Percentiles rank a stretch among this genome's conserved stretches.
These are phyloP conservation scores for Fusarium globosum DNA, from an alignment of 2,329 filamentous ascomycete genomes.

Conservation along the genomic window DNA sequence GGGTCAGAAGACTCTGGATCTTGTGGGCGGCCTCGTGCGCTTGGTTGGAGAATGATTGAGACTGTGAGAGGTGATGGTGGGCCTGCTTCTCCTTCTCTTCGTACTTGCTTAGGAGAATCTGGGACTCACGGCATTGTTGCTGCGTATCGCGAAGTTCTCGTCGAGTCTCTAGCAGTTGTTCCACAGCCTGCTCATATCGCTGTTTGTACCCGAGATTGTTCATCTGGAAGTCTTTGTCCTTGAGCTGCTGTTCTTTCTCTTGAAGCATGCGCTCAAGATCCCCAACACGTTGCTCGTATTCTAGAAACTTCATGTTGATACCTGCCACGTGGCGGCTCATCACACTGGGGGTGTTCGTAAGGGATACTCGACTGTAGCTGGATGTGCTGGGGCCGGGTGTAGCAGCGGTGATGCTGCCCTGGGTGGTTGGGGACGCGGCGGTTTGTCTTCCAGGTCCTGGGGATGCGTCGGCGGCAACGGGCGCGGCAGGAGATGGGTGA, in stretches of 20 bases:
- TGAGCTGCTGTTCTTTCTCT: background rate
- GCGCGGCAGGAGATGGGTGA: background rate
- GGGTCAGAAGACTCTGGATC: background rate
- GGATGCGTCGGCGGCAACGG: background rate
- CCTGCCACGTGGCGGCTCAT: fast-evolving
- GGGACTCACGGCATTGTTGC: fast-evolving
- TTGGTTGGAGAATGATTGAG: background rate
- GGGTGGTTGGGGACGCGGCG: too few relatives aligned
- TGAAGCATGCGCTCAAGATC: background rate
- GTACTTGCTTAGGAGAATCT: fast-evolving
- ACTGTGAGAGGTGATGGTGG: background rate
- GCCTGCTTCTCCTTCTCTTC: background rate
- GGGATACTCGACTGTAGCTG: background rate
- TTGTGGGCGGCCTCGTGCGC: background rate
- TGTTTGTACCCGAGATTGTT: background rate
- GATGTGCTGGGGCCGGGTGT: background rate
- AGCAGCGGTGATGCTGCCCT: background rate
- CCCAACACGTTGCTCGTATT: background rate
- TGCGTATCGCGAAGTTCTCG: background rate
- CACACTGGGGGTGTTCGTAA: too few relatives aligned
- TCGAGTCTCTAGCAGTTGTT: background rate
- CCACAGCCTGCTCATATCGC: background rate
- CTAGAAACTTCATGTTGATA: background rate
- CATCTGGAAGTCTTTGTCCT: background rate
- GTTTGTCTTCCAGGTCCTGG: background rate